Percentiles rank a stretch among this genome's conserved stretches.
These are phyloP conservation scores for Sanghuangporus baumii DNA, from an alignment of 1,284 basidiomycete species.

Conservation along the genomic window DNA sequence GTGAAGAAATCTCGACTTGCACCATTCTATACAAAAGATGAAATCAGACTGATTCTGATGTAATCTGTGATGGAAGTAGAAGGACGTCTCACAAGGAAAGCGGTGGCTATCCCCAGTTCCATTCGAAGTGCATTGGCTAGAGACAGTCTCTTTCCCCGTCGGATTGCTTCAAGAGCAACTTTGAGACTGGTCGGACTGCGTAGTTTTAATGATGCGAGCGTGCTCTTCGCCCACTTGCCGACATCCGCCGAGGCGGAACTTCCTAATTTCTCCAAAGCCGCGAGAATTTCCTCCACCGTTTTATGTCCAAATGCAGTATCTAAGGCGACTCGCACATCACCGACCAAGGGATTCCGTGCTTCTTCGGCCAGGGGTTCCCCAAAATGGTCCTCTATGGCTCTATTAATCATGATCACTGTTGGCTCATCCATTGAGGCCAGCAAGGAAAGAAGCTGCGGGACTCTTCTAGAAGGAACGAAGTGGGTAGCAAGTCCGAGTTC, in stretches of 20 bases:
- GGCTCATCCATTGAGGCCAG: slow-evolving; percentile 56
- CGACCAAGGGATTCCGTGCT: slow-evolving; percentile 49
- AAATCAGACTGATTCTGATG: neutral
- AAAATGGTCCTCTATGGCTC: slow-evolving; percentile 64
- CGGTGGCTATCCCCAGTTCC: slow-evolving; percentile 77
- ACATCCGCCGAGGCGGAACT: slow-evolving; percentile 41
- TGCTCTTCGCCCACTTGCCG: slow-evolving; percentile 69
- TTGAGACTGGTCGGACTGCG: slow-evolving; percentile 90
- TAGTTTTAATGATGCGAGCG: slow-evolving; percentile 55
- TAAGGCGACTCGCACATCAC: slow-evolving; percentile 65
- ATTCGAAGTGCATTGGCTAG: slow-evolving; percentile 71
- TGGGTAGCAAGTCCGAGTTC: slow-evolving; percentile 91
- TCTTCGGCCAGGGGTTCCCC: slow-evolving; percentile 56
- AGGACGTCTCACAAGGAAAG: slow-evolving; percentile 63
- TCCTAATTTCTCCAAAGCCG: slow-evolving; percentile 45
- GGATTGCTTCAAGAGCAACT: slow-evolving; percentile 75
- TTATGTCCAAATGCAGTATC: slow-evolving; percentile 74
- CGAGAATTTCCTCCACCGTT: slow-evolving; percentile 66
- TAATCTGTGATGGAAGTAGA: slow-evolving; percentile 6
- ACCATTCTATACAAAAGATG: slow-evolving; percentile 43
- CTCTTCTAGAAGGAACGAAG: slow-evolving; percentile 71
- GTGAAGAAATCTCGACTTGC: slow-evolving; percentile 77
- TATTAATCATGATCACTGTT: slow-evolving; percentile 42
- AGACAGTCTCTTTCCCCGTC: slow-evolving; percentile 56
- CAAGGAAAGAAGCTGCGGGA: slow-evolving; percentile 62